Evolutionary conservation across 2,329 filamentous ascomycete genomes (phyloP), one percentile per base, ranked within the genome.

Genomic region (Sporothrix pseudoabietina): DNA sequence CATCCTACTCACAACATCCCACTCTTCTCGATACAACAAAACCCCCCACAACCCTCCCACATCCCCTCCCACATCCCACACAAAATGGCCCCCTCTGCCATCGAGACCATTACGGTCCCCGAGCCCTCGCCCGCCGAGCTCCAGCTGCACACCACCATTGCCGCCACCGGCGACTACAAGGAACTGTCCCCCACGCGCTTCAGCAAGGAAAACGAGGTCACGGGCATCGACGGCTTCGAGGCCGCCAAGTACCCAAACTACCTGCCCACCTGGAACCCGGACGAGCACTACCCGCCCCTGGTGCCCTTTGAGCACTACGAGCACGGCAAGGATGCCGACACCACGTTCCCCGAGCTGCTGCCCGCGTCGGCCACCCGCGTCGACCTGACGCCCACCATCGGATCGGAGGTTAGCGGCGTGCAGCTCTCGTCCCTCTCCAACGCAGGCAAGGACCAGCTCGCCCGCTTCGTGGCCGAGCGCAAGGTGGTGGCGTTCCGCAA

Each of bases 401-500:
- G 91, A 71, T 87, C 88, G 61, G 90, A 92, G 79, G 84, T 93
- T 41, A 83, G 82, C n/a, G 90, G 90, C 32, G 83, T 92, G 41
- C 90, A 93, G 80, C 82, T 93, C 66, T 90, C 86, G 82, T 84
- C 87, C 77, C 83, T 93, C 30, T 87, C 82, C 69, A 81, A 87
- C 49, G 87, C 87, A 52, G 90, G 88, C 74, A 92, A 91, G 79
- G 89, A 93, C 78, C 89, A 93, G 79, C 83, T 93, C 22, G 91
- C 91, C 0, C 85, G 90, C 5, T 88, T 91, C 71, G 89, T 92
- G 22, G 88, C 90, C 12, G 85, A 92, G 81, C 88, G 89, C 78
- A 91, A 91, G 78, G 90, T 92, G 14, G 90, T 91, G 22, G 87
- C 88, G 44, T 92, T 93, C 85, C 88, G 90, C 19, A 86, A 90